A percentile compares a stretch with the other conserved stretches of the same genome.
phyloP scores from a whole-genome alignment of 352 stramenopile genomes.

The Phytopythium kandeliae region DNA sequence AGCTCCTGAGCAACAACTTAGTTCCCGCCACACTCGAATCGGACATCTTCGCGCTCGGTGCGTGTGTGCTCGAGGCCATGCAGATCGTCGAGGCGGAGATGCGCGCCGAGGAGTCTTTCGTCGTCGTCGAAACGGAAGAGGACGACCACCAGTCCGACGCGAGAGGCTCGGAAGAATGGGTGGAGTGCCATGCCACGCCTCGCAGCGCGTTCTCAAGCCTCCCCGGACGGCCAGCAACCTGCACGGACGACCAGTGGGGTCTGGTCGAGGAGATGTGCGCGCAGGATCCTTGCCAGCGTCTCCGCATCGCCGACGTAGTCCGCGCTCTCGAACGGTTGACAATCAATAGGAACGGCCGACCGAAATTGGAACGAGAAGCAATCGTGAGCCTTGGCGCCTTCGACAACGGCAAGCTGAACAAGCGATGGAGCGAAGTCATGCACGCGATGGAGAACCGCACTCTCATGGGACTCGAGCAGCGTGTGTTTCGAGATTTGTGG shows the following conservation, averaged over 20 bases:
- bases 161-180: not conserved
- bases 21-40: conserved; percentile 9
- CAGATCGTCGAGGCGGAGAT: not conserved
- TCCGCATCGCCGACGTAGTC: not conserved
- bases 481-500: not conserved
- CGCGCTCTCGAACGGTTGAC: not conserved
- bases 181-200: not conserved
- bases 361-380: not conserved
- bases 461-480: not conserved
- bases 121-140: not conserved
- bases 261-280: conserved; percentile 3
- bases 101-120: not conserved
- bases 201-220: not conserved
- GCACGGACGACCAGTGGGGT: conserved; percentile 1
- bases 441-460: not conserved
- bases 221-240: not conserved
- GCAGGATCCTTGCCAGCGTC: not conserved
- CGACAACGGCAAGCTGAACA: not conserved
- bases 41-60: not conserved
- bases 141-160: not conserved
- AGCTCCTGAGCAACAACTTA: conserved; percentile 11
- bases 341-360: not conserved
- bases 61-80: not conserved
- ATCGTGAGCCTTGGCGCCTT: not conserved
- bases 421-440: conserved; percentile 1